Conservation (phyloP, 2,329 filamentous ascomycete species). For the Onygenales sp. region DNA sequence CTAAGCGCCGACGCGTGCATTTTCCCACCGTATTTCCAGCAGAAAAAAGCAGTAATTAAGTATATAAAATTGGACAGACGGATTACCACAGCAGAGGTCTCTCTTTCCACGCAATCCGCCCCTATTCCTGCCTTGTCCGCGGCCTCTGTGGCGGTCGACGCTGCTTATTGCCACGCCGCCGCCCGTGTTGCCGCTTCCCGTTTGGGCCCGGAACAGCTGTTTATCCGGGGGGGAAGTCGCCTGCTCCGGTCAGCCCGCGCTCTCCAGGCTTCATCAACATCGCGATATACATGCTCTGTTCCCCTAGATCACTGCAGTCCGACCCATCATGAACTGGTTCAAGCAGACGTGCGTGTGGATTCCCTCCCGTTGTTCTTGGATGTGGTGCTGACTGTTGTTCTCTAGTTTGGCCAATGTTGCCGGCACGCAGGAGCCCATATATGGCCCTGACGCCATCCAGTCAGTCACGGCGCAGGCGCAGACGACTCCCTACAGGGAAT, state of each 20-base stretch:
- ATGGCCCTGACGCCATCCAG: constrained; percentile 78
- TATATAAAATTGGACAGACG: too few species aligned
- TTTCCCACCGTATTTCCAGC: too few species aligned
- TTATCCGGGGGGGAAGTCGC: background rate
- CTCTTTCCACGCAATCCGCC: background rate
- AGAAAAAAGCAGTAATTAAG: too few species aligned
- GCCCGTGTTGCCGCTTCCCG: background rate
- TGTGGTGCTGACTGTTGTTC: constrained; percentile 7
- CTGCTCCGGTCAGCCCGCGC: background rate
- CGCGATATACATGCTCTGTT: background rate
- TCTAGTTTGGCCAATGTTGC: constrained; percentile 62
- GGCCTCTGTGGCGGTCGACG: too few species aligned
- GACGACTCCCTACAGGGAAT: constrained; percentile 68
- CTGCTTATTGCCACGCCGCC: background rate
- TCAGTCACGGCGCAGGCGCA: constrained; percentile 80
- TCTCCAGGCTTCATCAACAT: background rate
- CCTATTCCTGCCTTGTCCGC: background rate
- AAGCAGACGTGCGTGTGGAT: constrained; percentile 68
- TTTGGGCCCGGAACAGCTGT: background rate
- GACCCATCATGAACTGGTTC: constrained; percentile 83
- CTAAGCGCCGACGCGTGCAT: background rate
- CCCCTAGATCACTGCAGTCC: background rate
- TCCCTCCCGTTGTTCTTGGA: constrained; percentile 9
- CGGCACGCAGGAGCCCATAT: constrained; percentile 92
- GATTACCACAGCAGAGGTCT: too few species aligned